Conservation (phyloP, 768 basidiomycete species). For the Gloeophyllum trabeum region DNA sequence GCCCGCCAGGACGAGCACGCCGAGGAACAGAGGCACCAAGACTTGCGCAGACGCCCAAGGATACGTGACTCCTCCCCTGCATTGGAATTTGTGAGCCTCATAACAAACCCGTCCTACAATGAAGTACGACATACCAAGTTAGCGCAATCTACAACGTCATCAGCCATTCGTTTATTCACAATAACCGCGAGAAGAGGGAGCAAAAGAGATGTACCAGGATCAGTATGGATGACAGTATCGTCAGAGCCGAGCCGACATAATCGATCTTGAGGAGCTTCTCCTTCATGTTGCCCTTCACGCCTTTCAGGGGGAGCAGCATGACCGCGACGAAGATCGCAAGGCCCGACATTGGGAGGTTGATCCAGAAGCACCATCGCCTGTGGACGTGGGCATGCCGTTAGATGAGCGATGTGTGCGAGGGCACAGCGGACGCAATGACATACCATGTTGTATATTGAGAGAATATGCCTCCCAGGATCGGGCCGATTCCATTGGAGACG, state of each 20-base stretch:
- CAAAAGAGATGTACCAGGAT: no score
- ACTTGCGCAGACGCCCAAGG: slow-evolving; percentile 15
- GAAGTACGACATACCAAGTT: no score
- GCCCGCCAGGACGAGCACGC: slow-evolving; percentile 11
- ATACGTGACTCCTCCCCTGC: slow-evolving; percentile 17
- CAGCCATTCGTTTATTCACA: no score
- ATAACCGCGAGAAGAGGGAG: no score
- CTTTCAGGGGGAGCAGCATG: slow-evolving; percentile 11
- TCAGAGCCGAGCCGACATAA: slow-evolving; percentile 6
- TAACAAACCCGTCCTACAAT: no score
- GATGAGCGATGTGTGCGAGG: neutral
- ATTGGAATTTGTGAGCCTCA: no score
- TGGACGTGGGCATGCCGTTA: no score
- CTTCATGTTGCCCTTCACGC: slow-evolving; percentile 9
- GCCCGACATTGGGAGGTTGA: neutral
- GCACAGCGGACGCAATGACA: neutral
- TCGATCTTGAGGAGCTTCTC: slow-evolving; percentile 9
- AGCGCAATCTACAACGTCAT: no score
- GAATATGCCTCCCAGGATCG: slow-evolving; percentile 10
- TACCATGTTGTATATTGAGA: slow-evolving; percentile 8
- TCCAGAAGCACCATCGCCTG: slow-evolving; percentile 10
- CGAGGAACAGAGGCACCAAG: slow-evolving; percentile 22
- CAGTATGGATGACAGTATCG: neutral
- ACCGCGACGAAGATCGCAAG: slow-evolving; percentile 1
- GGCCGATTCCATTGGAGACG: slow-evolving; percentile 9